These are phyloP conservation scores for Euphorbia lathyris DNA, from an alignment of 345 rosid species.

Conservation along the genomic window DNA sequence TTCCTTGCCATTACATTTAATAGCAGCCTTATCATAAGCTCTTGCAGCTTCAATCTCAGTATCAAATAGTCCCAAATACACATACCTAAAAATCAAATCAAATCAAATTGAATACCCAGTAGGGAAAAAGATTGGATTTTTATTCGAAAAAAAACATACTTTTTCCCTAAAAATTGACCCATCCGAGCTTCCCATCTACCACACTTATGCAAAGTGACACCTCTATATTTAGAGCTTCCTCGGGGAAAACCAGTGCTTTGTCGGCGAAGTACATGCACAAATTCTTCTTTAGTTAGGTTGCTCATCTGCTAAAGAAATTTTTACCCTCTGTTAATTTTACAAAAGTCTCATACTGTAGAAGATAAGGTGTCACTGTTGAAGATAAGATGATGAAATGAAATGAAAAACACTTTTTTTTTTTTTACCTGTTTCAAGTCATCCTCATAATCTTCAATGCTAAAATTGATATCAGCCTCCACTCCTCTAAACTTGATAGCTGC, in stretches of 20 bases:
- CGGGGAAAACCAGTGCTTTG: slow-evolving; percentile 96
- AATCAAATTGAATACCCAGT: neutral
- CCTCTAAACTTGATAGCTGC: slow-evolving; percentile 98
- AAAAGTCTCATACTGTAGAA: slow-evolving; percentile 21
- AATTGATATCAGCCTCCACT: slow-evolving; percentile 90
- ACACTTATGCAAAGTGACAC: slow-evolving; percentile 97
- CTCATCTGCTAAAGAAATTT: slow-evolving; percentile 58
- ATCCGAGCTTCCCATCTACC: slow-evolving; percentile 98
- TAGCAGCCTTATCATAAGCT: slow-evolving; percentile 89
- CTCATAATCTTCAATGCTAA: slow-evolving; percentile 73
- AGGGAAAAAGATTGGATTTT: neutral
- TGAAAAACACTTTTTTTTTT: neutral
- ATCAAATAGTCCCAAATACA: slow-evolving; percentile 89
- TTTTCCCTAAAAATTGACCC: slow-evolving; percentile 93
- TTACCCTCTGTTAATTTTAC: slow-evolving; percentile 17
- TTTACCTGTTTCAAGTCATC: slow-evolving; percentile 88
- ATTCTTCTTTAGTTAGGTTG: slow-evolving; percentile 85
- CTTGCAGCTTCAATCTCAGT: slow-evolving; percentile 94
- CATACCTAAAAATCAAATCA: slow-evolving; percentile 55
- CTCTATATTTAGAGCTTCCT: slow-evolving; percentile 96
- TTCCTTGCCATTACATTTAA: slow-evolving; percentile 89
- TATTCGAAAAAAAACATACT: slow-evolving; percentile 39
- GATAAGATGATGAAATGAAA: too few relatives aligned
- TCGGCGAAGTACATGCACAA: slow-evolving; percentile 89
- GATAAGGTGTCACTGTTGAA: slow-evolving; percentile 39